These are phyloP conservation scores for Cerrena zonata DNA, from an alignment of 1,284 basidiomycete genomes.

Conservation along the genomic window DNA sequence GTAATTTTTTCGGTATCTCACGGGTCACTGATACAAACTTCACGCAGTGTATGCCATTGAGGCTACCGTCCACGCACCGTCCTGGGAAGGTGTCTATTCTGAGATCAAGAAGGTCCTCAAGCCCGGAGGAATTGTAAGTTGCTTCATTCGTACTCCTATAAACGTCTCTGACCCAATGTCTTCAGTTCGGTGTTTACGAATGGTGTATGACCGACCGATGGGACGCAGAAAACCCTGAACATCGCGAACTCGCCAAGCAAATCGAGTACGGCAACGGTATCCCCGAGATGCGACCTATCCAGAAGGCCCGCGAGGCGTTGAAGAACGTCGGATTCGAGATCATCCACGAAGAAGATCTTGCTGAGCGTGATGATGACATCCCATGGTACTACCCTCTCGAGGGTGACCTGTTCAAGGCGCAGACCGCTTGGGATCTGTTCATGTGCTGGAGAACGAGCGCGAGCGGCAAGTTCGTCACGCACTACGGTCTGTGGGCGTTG, in stretches of 20 bases:
- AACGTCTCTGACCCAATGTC: not conserved
- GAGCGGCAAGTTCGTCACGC: no score
- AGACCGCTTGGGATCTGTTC: no score
- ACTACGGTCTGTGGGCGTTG: slow-evolving; percentile 75
- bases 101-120: slow-evolving; percentile 94
- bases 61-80: slow-evolving; percentile 93
- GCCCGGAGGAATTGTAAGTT: slow-evolving; percentile 87
- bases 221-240: slow-evolving; percentile 81
- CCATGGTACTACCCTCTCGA: slow-evolving; percentile 99
- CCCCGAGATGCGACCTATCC: slow-evolving; percentile 88
- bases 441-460: no score
- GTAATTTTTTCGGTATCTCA: no score
- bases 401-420: no score
- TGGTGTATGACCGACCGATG: slow-evolving; percentile 98
- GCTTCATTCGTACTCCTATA: no score
- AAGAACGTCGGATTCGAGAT: slow-evolving; percentile 84
- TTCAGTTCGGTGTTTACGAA: slow-evolving; percentile 94
- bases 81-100: slow-evolving; percentile 92
- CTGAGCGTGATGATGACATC: slow-evolving; percentile 75
- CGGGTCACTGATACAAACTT: no score
- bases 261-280: slow-evolving; percentile 95
- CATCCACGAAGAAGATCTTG: slow-evolving; percentile 90
- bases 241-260: slow-evolving; percentile 88
- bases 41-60: slow-evolving; percentile 98
- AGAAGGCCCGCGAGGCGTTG: slow-evolving; percentile 72